phyloP scores from a whole-genome alignment of 208 protist genomes.

The Balamuthia mandrillaris region DNA sequence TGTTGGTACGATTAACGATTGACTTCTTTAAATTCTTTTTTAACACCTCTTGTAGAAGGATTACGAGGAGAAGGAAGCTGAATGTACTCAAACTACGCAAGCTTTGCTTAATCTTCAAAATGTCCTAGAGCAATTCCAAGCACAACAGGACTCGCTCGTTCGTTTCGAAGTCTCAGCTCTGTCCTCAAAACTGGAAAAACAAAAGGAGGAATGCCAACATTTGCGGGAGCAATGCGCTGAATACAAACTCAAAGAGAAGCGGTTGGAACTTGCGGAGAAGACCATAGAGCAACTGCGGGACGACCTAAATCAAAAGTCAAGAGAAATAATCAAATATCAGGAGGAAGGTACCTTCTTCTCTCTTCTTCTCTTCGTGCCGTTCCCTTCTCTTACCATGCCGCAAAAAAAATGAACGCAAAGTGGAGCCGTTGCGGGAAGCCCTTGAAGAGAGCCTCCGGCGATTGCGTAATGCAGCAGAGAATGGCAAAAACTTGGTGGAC shows the following conservation, averaged over 20 bases:
- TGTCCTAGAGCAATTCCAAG: background rate
- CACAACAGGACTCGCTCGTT: background rate
- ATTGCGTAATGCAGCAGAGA: background rate
- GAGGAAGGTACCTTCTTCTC: background rate
- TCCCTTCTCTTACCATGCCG: background rate
- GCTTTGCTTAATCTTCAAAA: background rate
- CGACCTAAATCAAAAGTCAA: background rate
- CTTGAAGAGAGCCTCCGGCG: conserved; percentile 1
- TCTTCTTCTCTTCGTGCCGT: background rate
- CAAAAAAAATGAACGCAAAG: background rate
- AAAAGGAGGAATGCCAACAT: background rate
- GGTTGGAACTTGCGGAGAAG: background rate
- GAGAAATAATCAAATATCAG: background rate
- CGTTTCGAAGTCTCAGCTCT: background rate
- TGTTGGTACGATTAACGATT: background rate
- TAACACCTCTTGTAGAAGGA: background rate
- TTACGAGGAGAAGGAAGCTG: background rate
- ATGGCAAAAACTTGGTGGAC: background rate
- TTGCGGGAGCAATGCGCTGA: background rate
- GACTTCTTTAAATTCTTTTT: background rate
- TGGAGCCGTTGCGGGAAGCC: background rate
- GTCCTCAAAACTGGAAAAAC: background rate
- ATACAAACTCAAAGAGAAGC: background rate
- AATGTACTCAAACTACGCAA: background rate
- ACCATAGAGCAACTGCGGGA: background rate